Evolutionary conservation across 2,329 filamentous ascomycete species (phyloP), one percentile per base, ranked within the genome.

Genomic region (Rhytidhysteron rufulum): DNA sequence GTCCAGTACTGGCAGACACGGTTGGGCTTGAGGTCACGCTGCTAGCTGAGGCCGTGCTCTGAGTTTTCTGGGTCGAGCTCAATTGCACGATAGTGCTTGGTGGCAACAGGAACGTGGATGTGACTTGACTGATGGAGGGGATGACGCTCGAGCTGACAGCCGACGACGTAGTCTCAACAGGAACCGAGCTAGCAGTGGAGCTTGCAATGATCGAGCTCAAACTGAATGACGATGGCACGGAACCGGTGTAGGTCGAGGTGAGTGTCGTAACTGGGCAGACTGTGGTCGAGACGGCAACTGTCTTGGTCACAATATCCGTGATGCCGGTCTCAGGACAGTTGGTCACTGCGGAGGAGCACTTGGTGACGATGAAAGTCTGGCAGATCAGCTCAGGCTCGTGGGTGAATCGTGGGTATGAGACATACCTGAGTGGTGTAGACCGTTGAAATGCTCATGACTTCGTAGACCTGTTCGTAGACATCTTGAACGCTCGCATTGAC

Each of bases 321-420:
- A 48, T 47, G 35, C 46, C 46, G 6, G 40, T 38, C 18, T 48
- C 48, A 3, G 56, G 50, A 39, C 48, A 52, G 40, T 54, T 47
- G 25, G 48, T 53, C 6, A 58, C 43, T 7, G 45, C 49, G 17
- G 50, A 35, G 16, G 45, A 43, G 31, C 53, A 46, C 15, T 33
- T 45, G 31, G 45, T 57, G 43, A 57, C 48, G 32, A 56, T 61
- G n/a, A 42, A 15, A n/a, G n/a, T n/a, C n/a, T n/a, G 34, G 49
- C 32, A 32, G 44, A 34, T 31, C 39, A 34, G 38, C 41, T 39
- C 48, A 40, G 22, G 32, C 45, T 41, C 37, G 38, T 44, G 7
- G 34, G 11, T 16, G 20, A 15, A 30, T 8, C 5, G 34, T n/a
- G n/a, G n/a, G n/a, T n/a, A n/a, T n/a, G n/a, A n/a, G n/a, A n/a